Conservation (phyloP, 129 eudicot genomes). For the Flaveria ramosissima region DNA sequence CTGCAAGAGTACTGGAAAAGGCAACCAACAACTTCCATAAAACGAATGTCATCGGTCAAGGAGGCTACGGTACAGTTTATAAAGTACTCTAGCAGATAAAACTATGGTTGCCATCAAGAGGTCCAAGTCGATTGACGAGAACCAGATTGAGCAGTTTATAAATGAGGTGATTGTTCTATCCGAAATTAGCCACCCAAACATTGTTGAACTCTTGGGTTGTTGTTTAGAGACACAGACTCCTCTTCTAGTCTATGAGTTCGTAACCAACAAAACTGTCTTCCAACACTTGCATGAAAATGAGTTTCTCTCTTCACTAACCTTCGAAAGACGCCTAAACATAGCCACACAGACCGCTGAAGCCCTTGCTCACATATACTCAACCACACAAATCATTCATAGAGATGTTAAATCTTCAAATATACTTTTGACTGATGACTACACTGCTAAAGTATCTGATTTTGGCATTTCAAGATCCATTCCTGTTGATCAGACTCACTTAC, state of each 20-base stretch:
- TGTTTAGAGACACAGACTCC: constrained; percentile 33
- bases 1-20: constrained; percentile 5
- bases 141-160: constrained; percentile 31
- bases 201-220: constrained; percentile 33
- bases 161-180: constrained; percentile 36
- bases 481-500: constrained; percentile 10
- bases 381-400: constrained; percentile 35
- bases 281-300: constrained; percentile 24
- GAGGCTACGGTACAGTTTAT: not conserved
- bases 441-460: constrained; percentile 29
- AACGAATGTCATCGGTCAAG: constrained; percentile 8
- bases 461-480: constrained; percentile 18
- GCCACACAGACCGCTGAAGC: constrained; percentile 30
- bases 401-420: constrained; percentile 33
- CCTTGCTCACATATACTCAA: constrained; percentile 31
- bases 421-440: constrained; percentile 23
- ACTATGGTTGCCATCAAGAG: constrained; percentile 31
- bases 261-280: constrained; percentile 28
- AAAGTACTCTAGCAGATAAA: not conserved
- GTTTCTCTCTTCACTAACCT: constrained; percentile 17
- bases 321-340: constrained; percentile 8
- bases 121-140: constrained; percentile 24
- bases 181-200: constrained; percentile 31
- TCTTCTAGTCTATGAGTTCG: constrained; percentile 29
- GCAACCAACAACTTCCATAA: constrained; percentile 17